Percentiles rank a stretch among this genome's conserved stretches.
These are phyloP conservation scores for Neltuma alba DNA, from an alignment of 306 rosid species.

Conservation along the genomic window DNA sequence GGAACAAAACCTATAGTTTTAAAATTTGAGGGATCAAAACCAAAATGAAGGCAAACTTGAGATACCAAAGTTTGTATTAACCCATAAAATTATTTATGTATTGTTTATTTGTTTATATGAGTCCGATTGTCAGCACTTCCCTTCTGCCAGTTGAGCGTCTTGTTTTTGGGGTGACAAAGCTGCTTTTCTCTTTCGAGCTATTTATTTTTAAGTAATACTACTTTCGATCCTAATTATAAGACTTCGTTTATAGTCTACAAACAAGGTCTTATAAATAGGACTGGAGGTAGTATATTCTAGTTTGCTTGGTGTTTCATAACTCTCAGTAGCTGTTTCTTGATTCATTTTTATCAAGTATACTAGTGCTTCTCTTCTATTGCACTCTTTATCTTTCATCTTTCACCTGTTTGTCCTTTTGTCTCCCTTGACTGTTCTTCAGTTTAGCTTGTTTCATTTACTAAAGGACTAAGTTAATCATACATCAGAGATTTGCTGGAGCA, in stretches of 20 bases:
- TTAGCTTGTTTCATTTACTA: constrained; percentile 30
- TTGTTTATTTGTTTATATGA: neutral
- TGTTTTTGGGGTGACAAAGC: neutral
- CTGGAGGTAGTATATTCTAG: too few species aligned
- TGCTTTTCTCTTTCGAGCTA: neutral
- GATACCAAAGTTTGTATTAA: too few species aligned
- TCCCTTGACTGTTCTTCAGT: neutral
- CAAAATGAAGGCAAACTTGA: too few species aligned
- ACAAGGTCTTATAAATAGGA: too few species aligned
- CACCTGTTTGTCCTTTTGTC: neutral
- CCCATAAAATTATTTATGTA: too few species aligned
- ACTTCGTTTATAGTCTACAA: too few species aligned
- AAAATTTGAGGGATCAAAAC: too few species aligned
- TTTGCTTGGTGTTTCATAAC: neutral
- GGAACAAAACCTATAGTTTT: too few species aligned
- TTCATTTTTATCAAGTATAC: constrained; percentile 11
- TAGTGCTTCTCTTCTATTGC: neutral
- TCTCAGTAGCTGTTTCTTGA: neutral
- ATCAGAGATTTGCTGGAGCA: constrained; percentile 49
- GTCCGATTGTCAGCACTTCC: constrained; percentile 3
- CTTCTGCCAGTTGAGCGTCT: constrained; percentile 6
- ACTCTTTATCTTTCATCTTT: neutral
- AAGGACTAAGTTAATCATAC: constrained; percentile 29
- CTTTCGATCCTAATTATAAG: too few species aligned
- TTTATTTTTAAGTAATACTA: neutral